phyloP scores from a whole-genome alignment of 1,139 yeast genomes.

The Taiozyma sp. region DNA sequence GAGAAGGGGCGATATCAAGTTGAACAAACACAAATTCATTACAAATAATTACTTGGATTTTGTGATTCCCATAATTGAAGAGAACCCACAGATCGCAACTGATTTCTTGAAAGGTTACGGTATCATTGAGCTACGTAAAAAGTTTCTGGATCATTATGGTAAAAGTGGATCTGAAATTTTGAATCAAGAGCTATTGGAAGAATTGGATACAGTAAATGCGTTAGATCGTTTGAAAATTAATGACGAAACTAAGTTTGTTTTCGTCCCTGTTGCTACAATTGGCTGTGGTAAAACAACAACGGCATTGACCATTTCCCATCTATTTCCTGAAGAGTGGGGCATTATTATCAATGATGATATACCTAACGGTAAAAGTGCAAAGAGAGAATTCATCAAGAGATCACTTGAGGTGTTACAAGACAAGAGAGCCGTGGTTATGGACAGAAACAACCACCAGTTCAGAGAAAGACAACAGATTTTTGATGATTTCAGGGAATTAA shows the following conservation, averaged over 20 bases:
- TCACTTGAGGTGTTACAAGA: slow-evolving; percentile 39
- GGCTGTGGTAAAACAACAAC: slow-evolving; percentile 97
- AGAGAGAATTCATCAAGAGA: slow-evolving; percentile 46
- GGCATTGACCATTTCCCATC: slow-evolving; percentile 49
- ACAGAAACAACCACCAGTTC: slow-evolving; percentile 75
- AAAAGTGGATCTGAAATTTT: slow-evolving; percentile 42
- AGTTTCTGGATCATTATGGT: slow-evolving; percentile 46
- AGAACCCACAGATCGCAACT: slow-evolving; percentile 40
- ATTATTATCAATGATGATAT: slow-evolving; percentile 87
- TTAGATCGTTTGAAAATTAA: slow-evolving; percentile 27
- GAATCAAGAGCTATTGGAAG: slow-evolving; percentile 30
- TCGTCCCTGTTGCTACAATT: slow-evolving; percentile 83
- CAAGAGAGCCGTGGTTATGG: slow-evolving; percentile 59
- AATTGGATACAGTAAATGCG: slow-evolving; percentile 29
- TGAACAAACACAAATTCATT: slow-evolving; percentile 51
- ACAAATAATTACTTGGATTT: slow-evolving; percentile 68
- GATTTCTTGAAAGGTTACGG: slow-evolving; percentile 59
- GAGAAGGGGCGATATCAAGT: slow-evolving; percentile 37
- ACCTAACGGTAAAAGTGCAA: slow-evolving; percentile 37
- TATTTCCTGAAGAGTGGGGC: slow-evolving; percentile 59
- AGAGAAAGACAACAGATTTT: slow-evolving; percentile 69
- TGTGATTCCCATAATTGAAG: slow-evolving; percentile 48
- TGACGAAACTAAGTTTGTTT: slow-evolving; percentile 44
- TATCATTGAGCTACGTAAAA: slow-evolving; percentile 64
- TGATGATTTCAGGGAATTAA: slow-evolving; percentile 41